These are phyloP conservation scores for Fraxinus sp. DNA, from an alignment of 305 asterid species.

Conservation along the genomic window DNA sequence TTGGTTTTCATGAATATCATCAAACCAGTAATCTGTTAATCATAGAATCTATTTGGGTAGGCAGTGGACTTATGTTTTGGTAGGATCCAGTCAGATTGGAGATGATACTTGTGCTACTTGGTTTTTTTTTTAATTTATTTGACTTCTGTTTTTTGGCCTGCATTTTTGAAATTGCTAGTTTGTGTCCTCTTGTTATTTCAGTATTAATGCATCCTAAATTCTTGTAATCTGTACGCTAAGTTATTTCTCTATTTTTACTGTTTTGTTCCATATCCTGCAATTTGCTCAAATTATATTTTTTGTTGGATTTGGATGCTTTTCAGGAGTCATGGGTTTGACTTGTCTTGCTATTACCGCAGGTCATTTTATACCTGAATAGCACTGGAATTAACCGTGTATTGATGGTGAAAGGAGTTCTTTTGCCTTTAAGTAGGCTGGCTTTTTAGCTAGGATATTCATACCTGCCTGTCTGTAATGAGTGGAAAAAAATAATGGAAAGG, in stretches of 20 bases:
- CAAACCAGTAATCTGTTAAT: not conserved
- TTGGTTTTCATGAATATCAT: not conserved
- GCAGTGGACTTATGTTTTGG: not conserved
- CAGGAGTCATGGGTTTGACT: not conserved
- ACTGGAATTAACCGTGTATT: not conserved
- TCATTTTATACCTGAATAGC: not conserved
- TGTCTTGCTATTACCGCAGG: not conserved
- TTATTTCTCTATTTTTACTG: not conserved
- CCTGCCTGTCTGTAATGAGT: not conserved
- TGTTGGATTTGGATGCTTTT: not conserved
- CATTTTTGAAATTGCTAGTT: not conserved
- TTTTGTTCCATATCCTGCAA: not conserved
- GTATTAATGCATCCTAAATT: not conserved
- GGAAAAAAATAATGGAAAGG: not conserved
- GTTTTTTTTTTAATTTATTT: too few relatives aligned
- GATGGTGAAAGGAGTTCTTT: not conserved
- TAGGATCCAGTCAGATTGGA: not conserved
- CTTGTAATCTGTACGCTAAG: not conserved
- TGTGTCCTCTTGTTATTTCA: not conserved
- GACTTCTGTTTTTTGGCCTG: not conserved
- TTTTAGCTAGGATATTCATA: not conserved
- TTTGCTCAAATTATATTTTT: not conserved
- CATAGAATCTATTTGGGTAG: not conserved
- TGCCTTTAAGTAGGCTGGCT: not conserved
- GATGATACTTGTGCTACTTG: not conserved